A percentile compares a stretch with the other conserved stretches of the same genome.
Evolutionary conservation across 495 filamentous ascomycete genomes (phyloP).

Genomic region (Geoglossum glabrum): DNA sequence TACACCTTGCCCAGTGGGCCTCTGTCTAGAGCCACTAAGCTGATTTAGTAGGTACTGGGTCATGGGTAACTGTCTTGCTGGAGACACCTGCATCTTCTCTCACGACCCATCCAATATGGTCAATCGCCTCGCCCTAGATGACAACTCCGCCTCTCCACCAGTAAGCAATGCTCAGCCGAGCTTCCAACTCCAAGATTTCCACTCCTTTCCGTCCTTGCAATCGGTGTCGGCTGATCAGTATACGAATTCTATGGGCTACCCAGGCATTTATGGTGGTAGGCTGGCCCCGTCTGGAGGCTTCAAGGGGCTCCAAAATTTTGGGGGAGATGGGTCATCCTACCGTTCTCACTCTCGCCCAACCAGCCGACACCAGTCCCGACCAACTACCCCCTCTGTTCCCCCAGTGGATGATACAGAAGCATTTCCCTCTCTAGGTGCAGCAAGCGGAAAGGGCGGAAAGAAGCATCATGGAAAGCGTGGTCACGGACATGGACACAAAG

Average conservation of each 20-base stretch:
- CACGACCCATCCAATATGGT: constrained; percentile 59
- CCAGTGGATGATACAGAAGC: constrained; percentile 87
- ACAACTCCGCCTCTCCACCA: constrained; percentile 31
- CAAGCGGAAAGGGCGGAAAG: constrained; percentile 57
- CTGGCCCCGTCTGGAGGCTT: constrained; percentile 42
- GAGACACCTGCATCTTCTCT: constrained; percentile 88
- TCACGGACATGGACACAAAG: constrained; percentile 37
- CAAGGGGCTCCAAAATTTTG: constrained; percentile 17
- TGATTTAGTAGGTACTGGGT: constrained; percentile 62
- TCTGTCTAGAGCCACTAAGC: background rate
- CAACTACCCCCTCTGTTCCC: constrained; percentile 43
- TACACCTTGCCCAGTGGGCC: background rate
- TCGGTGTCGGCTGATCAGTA: constrained; percentile 41
- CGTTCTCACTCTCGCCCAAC: constrained; percentile 63
- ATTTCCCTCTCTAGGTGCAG: constrained; percentile 80
- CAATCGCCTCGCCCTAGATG: constrained; percentile 21
- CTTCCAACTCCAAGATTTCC: constrained; percentile 72
- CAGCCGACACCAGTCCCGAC: constrained; percentile 64
- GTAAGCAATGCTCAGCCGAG: constrained; percentile 32
- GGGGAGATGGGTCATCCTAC: constrained; percentile 24
- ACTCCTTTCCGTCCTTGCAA: constrained; percentile 73
- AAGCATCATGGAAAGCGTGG: constrained; percentile 84
- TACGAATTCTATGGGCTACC: constrained; percentile 20
- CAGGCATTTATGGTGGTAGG: constrained; percentile 3
- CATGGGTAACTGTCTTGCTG: constrained; percentile 87